Conservation (phyloP, 2,329 filamentous ascomycete species). For the Rutstroemia sp. region DNA sequence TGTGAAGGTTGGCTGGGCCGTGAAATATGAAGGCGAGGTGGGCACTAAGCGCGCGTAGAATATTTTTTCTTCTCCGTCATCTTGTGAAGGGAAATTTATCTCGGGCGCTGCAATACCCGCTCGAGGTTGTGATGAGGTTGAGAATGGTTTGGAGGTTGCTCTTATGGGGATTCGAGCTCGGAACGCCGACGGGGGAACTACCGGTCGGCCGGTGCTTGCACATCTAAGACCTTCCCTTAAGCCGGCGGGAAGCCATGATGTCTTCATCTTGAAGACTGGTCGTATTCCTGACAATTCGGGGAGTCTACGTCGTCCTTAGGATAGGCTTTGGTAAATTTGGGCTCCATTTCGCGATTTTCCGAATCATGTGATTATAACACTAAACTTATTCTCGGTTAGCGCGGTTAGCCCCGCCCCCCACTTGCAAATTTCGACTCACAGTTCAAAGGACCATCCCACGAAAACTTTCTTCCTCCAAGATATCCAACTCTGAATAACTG, state of each 20-base stretch:
- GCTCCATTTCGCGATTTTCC: constrained; percentile 4
- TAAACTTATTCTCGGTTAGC: constrained; percentile 2
- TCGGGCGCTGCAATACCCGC: constrained; percentile 36
- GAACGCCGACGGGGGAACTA: constrained; percentile 7
- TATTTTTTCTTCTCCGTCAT: constrained; percentile 17
- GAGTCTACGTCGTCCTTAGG: background rate
- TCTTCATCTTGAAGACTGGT: constrained; percentile 26
- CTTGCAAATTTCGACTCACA: constrained; percentile 9
- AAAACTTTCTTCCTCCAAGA: constrained; percentile 7
- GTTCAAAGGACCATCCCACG: constrained; percentile 5
- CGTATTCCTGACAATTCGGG: background rate
- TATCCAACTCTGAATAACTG: constrained; percentile 13
- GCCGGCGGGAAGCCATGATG: constrained; percentile 24
- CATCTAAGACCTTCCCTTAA: constrained; percentile 24
- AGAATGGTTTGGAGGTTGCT: constrained; percentile 21
- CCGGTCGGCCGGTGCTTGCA: constrained; percentile 13
- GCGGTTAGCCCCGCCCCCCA: background rate
- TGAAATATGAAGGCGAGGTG: constrained; percentile 90
- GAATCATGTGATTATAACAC: background rate
- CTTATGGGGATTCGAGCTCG: constrained; percentile 13
- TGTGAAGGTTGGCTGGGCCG: constrained; percentile 74
- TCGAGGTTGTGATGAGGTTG: constrained; percentile 24
- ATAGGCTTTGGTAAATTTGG: background rate
- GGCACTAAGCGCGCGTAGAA: constrained; percentile 68
- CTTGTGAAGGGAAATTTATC: constrained; percentile 33